Conservation (phyloP, 805 yeast species). For the Metschnikowia hibisci region DNA sequence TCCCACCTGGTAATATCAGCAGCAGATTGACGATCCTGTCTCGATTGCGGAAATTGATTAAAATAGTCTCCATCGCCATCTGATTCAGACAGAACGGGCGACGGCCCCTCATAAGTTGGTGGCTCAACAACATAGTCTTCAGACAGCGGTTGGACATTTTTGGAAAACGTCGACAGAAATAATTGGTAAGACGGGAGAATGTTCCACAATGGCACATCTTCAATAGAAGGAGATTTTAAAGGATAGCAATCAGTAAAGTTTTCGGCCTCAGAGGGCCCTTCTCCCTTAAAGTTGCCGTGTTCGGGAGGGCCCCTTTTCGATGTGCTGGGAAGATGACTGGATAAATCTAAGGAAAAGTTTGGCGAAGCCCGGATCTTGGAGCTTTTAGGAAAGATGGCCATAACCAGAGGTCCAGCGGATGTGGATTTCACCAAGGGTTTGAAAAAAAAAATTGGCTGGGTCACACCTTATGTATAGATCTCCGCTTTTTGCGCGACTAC, state of each 20-base stretch:
- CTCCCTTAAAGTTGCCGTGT: not conserved
- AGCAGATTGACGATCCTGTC: not conserved
- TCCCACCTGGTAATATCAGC: conserved; percentile 22
- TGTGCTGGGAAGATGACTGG: conserved; percentile 1
- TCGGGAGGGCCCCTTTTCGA: not conserved
- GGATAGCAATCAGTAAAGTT: conserved; percentile 13
- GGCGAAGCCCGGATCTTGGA: conserved; percentile 6
- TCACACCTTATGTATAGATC: not conserved
- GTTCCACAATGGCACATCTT: conserved; percentile 30
- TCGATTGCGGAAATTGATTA: not conserved
- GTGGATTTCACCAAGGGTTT: not conserved
- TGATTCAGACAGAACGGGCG: conserved; percentile 12
- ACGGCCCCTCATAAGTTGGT: conserved; percentile 32
- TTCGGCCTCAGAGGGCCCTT: not conserved
- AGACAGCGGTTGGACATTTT: conserved; percentile 29
- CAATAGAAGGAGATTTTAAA: conserved; percentile 23
- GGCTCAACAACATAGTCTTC: conserved; percentile 29
- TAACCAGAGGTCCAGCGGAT: conserved; percentile 5
- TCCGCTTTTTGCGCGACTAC: no score
- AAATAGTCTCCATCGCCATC: conserved; percentile 10
- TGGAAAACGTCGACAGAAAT: conserved; percentile 34
- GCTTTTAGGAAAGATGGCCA: conserved; percentile 12
- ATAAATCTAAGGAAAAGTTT: conserved; percentile 7
- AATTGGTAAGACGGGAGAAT: conserved; percentile 31
- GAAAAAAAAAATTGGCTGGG: not conserved